Evolutionary conservation across 495 filamentous ascomycete genomes (phyloP), one percentile per base, ranked within the genome.

Genomic region (Acidomyces sp.): DNA sequence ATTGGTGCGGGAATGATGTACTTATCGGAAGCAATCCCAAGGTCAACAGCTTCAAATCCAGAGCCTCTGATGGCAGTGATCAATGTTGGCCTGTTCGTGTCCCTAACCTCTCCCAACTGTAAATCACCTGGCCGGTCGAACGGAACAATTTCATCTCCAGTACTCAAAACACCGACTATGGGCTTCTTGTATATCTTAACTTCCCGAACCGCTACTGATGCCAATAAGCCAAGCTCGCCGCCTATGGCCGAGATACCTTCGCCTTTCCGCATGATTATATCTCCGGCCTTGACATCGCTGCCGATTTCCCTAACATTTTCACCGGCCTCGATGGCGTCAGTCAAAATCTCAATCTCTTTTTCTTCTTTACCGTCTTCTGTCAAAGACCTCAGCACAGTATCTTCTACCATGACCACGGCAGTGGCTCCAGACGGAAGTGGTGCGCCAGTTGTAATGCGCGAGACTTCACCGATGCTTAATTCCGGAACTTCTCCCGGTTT

Each of bases 401-500:
- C 90, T 62, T 97, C 90, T 2, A 96, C 90, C 92, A 96, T 97
- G 16, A 94, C 80, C 12, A 96, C 88, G 2, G 86, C 77, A 27
- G 81, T 93, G 10, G 90, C 85, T 3, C 87, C 85, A 0, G 77
- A 74, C 3, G 92, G 90, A 2, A 97, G 64, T 10, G 90, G 88
- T 3, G 92, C 90, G 0, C 90, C 90, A 0, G 90, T 97, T 1
- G 90, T 96, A 46, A 96, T 93, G 21, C 90, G 64, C 6, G 92
- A 76, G 25, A 95, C 78, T 45, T 85, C 71, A 0, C 87, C 87
- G 30, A 67, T 66, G 29, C 77, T 65, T 18, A 94, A 62, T 9
- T 69, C 64, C 17, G 70, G 49, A 16, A 71, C 61, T 20, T 63
- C 63, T 1, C 78, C 77, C 3, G 80, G 66, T 7, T 78, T 69